Evolutionary conservation across 2,329 filamentous ascomycete species (phyloP), one percentile per base, ranked within the genome.

Genomic region (Scedosporium apiospermum): DNA sequence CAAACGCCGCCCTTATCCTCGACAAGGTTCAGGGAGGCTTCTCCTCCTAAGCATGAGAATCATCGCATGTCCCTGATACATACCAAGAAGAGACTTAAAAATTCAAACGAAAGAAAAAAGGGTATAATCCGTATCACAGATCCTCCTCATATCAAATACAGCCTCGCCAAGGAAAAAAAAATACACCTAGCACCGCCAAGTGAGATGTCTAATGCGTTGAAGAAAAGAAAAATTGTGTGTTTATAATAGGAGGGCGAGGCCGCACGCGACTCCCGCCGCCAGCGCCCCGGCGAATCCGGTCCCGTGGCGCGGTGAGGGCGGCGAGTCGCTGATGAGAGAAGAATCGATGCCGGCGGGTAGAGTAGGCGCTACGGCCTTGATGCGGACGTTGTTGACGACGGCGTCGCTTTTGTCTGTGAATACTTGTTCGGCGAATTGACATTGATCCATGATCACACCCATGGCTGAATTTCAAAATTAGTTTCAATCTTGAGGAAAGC

Each of bases 361-460:
- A 2, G 64, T 64, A 1, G 73, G 72, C 44, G 66, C 67, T n/a
- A 66, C 65, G 3, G 75, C 75, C 62, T 70, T 67, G 4, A 77
- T 76, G 6, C 65, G 65, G 12, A 77, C 63, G 18, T 73, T 72
- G 38, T 72, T 65, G 27, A 68, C 75, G 18, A 71, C 62, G 6
- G 63, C 67, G 63, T 77, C 74, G 42, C 71, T 65, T 26, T 65
- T 67, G 0, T 68, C 67, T 4, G 67, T 68, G 63, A 76, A 77
- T 10, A 63, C 64, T 41, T 69, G 60, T 4, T 65, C 30, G 2
- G 69, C 46, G 51, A 77, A 77, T 61, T 70, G 71, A 66, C 75
- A 77, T 9, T 68, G 67, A 6, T 66, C 62, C 68, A 77, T 71
- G 63, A 77, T 75, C 6, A 71, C 63, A 14, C 73, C 65, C 65